Base-by-base conservation (phyloP, 2,329 filamentous ascomycete species). In the Talaromyces islandicus region DNA sequence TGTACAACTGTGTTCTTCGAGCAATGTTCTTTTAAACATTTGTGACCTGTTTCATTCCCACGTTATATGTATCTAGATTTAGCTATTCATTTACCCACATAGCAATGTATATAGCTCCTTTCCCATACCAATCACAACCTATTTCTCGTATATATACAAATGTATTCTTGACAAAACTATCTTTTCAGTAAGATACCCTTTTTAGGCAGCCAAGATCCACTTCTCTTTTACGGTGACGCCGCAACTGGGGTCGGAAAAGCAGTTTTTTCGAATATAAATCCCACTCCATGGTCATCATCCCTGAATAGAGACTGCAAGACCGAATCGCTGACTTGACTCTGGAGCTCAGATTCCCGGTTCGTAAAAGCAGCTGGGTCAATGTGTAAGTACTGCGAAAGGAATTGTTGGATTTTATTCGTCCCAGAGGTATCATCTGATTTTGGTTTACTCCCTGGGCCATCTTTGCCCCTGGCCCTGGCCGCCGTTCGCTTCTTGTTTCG, bases 301-400 rank as follows among this genome's bases (percentile, higher is more conserved):
- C 66, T 70, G 4, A 77, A 58, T 41, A 77, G 61, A 6, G 71
- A 66, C 9, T 75, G 63, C 9, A 77, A 66, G 1, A 61, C 48
- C 1, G 63, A 58, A 41, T 66, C 67, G 27, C 60, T 60, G 50
- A 69, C 62, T 43, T 57, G 60, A 17, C 38, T 56, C 24, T 61
- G 58, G 35, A 68, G 54, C 21, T 61, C 32, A 24, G 25, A 19
- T 17, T 48, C 54, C n/a, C 48, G 24, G 5, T 58, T 32, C 1
- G 14, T 29, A 52, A 61, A 55, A 17, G 56, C 38, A 10, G 68
- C 61, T 5, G 77, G 75, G 56, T 79, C 73, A 27, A 80, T 73
- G 58, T 80, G 77, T 12, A 68, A 62, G 63, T 78, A 80, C 27
- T 75, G 73, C 48, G 78, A 73, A 24, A 80, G 69, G 43, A 73